Evolutionary conservation across 176 grass and related monocot genomes (phyloP).

Genomic region (Zoysia pacifica): DNA sequence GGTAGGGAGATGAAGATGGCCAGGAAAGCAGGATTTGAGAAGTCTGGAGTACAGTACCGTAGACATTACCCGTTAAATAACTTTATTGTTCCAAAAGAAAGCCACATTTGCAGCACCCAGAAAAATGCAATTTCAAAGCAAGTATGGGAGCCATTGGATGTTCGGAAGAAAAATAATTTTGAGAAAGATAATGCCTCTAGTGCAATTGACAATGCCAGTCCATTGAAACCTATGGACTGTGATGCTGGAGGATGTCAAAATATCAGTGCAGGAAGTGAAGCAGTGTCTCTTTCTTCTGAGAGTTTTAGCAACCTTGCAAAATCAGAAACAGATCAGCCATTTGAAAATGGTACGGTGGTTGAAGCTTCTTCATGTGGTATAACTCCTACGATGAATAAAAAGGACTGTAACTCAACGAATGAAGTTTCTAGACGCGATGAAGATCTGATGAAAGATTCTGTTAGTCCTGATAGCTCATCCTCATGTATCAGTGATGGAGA

Average conservation of each 20-base stretch:
- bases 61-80: slow-evolving; percentile 57
- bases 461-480: slow-evolving; percentile 61
- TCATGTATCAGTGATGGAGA: slow-evolving; percentile 85
- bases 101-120: slow-evolving; percentile 44
- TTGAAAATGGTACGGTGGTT: slow-evolving; percentile 19
- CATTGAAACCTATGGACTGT: slow-evolving; percentile 16
- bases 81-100: slow-evolving; percentile 51
- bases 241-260: slow-evolving; percentile 25
- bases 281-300: slow-evolving; percentile 28
- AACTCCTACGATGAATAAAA: slow-evolving; percentile 18
- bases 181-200: slow-evolving; percentile 29
- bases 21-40: slow-evolving; percentile 48
- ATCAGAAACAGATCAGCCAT: slow-evolving; percentile 21
- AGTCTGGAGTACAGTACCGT: slow-evolving; percentile 62
- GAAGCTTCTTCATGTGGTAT: slow-evolving; percentile 24
- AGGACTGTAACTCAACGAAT: slow-evolving; percentile 37
- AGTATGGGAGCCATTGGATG: slow-evolving; percentile 88
- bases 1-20: slow-evolving; percentile 50
- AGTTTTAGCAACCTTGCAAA: slow-evolving; percentile 33
- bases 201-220: slow-evolving; percentile 17
- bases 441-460: slow-evolving; percentile 17
- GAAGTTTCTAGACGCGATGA: slow-evolving; percentile 8
- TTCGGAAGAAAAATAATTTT: slow-evolving; percentile 53
- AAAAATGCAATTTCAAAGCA: slow-evolving; percentile 61
- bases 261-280: background rate